Evolutionary conservation across 2,329 filamentous ascomycete genomes (phyloP).

Genomic region (Madurella fahalii): DNA sequence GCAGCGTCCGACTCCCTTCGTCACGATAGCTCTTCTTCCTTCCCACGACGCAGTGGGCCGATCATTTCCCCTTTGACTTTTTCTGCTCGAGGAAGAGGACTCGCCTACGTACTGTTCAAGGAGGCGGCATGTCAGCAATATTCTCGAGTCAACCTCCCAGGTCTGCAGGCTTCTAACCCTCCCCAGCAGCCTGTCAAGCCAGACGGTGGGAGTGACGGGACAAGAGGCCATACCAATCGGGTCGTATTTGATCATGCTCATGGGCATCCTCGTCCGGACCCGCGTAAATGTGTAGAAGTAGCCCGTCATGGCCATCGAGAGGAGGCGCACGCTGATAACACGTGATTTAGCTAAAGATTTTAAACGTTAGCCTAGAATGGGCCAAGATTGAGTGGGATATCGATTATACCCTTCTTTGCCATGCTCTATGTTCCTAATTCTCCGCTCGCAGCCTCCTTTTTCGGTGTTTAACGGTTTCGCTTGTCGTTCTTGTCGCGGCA

Average conservation of each 20-base stretch:
- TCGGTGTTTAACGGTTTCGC: not conserved
- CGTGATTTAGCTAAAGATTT: constrained; percentile 71
- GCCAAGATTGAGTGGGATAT: not conserved
- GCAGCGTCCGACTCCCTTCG: not conserved
- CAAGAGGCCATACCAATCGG: constrained; percentile 72
- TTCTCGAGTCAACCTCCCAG: not conserved
- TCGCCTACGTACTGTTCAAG: constrained; percentile 73
- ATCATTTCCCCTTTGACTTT: constrained; percentile 56
- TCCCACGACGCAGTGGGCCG: constrained; percentile 2
- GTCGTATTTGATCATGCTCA: constrained; percentile 99
- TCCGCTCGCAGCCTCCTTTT: not conserved
- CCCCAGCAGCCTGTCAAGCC: not conserved
- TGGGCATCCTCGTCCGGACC: constrained; percentile 72
- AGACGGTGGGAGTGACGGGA: not conserved
- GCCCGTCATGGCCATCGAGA: constrained; percentile 98
- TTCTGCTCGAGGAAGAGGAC: constrained; percentile 95
- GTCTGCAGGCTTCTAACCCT: too few species aligned
- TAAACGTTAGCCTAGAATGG: not conserved
- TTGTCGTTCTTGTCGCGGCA: not conserved
- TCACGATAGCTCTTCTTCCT: not conserved
- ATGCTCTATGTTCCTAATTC: constrained; percentile 3
- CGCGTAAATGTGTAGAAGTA: constrained; percentile 92
- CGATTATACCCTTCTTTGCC: constrained; percentile 5
- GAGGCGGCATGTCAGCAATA: not conserved
- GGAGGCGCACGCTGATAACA: constrained; percentile 84